Percentiles rank a stretch among this genome's conserved stretches.
Conservation (phyloP, 495 filamentous ascomycete genomes). For the Penicillium coprophilum region DNA sequence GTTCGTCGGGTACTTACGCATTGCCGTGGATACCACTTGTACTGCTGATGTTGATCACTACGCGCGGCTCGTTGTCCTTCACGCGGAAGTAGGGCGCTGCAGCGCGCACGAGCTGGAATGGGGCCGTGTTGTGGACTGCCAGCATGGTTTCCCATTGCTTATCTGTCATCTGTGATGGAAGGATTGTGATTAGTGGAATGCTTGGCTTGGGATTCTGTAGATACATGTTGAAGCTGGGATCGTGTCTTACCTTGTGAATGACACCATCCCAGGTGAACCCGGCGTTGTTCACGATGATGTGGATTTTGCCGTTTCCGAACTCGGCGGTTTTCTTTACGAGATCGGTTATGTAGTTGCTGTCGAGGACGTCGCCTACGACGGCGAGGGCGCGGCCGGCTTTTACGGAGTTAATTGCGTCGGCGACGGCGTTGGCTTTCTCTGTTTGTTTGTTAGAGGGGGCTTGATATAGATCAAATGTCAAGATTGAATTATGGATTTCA, state of each 20-base stretch:
- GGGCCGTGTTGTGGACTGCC: slow-evolving; percentile 74
- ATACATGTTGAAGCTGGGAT: not conserved
- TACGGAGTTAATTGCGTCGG: slow-evolving; percentile 61
- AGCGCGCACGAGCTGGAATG: slow-evolving; percentile 76
- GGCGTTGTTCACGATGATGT: slow-evolving; percentile 86
- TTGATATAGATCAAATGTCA: not conserved
- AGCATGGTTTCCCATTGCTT: slow-evolving; percentile 90
- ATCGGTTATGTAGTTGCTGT: slow-evolving; percentile 61
- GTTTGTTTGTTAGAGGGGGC: slow-evolving; percentile 5
- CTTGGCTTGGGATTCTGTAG: not conserved
- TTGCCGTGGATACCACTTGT: slow-evolving; percentile 82
- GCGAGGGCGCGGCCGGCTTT: slow-evolving; percentile 63
- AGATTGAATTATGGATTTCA: slow-evolving; percentile 16
- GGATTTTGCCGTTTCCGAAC: slow-evolving; percentile 82
- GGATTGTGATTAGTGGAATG: not conserved
- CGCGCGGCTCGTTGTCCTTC: slow-evolving; percentile 73
- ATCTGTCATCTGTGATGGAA: slow-evolving; percentile 64
- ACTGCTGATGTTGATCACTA: slow-evolving; percentile 77
- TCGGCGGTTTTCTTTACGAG: slow-evolving; percentile 72
- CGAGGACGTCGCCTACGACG: slow-evolving; percentile 70
- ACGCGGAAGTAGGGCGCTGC: slow-evolving; percentile 85
- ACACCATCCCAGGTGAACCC: slow-evolving; percentile 90
- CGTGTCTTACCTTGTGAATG: slow-evolving; percentile 68
- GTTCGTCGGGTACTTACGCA: slow-evolving; percentile 48
- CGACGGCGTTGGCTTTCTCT: slow-evolving; percentile 65